Percentiles rank a stretch among this genome's conserved stretches.
These are phyloP conservation scores for Geosiphon pyriformis DNA, from an alignment of 192 early-diverging fungal genomes.

Conservation along the genomic window DNA sequence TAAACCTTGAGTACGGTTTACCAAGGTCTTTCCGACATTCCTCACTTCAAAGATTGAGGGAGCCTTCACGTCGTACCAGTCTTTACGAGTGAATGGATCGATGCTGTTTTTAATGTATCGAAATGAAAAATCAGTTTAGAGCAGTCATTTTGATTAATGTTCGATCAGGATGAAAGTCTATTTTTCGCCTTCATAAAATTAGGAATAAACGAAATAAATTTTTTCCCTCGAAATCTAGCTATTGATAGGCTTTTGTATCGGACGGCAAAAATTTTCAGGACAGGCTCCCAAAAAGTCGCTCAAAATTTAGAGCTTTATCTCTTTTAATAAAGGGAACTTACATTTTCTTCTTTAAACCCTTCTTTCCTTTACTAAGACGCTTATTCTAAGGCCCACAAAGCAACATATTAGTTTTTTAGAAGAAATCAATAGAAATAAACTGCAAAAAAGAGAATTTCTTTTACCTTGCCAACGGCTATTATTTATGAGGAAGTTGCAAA, in stretches of 20 bases:
- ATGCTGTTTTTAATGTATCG: slow-evolving; percentile 52
- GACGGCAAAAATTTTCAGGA: too few species aligned
- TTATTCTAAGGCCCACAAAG: slow-evolving; percentile 36
- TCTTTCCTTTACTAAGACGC: slow-evolving; percentile 98
- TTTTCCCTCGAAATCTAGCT: too few species aligned
- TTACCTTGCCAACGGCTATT: slow-evolving; percentile 25
- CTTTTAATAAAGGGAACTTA: too few species aligned
- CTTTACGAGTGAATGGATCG: slow-evolving; percentile 99
- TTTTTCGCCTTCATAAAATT: too few species aligned
- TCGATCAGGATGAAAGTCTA: too few species aligned
- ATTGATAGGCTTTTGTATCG: too few species aligned
- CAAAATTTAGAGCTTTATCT: too few species aligned
- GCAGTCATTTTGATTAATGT: not conserved
- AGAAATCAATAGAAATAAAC: not conserved
- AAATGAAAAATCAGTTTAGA: not conserved
- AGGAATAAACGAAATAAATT: too few species aligned
- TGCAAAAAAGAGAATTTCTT: not conserved
- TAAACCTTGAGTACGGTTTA: slow-evolving; percentile 99
- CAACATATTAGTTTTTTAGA: not conserved
- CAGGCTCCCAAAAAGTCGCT: too few species aligned
- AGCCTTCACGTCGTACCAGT: slow-evolving; percentile 99
- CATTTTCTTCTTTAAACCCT: slow-evolving; percentile 99
- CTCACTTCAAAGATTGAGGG: slow-evolving; percentile 93
- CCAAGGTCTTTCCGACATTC: slow-evolving; percentile 97
- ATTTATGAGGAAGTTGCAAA: not conserved